These are phyloP conservation scores for Colletotrichum sp. DNA, from an alignment of 2,329 filamentous ascomycete species.

Conservation along the genomic window DNA sequence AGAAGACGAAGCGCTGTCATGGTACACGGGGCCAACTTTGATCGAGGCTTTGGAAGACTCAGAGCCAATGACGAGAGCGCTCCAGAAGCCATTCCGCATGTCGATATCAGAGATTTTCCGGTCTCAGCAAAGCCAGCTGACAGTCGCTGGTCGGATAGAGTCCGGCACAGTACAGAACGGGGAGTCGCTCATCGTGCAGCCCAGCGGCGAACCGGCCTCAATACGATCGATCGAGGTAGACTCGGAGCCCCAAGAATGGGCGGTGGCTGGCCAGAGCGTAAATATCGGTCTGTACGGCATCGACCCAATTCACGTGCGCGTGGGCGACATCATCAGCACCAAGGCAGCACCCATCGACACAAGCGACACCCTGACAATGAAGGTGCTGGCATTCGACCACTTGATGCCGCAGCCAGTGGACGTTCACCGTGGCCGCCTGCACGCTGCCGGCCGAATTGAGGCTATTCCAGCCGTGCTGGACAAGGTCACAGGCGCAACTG, in stretches of 20 bases:
- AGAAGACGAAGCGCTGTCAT: slow-evolving; percentile 63
- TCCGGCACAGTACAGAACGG: slow-evolving; percentile 84
- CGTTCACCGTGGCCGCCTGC: slow-evolving; percentile 83
- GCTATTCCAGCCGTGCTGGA: slow-evolving; percentile 77
- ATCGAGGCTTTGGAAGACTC: slow-evolving; percentile 86
- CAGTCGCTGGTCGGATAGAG: slow-evolving; percentile 85
- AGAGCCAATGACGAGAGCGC: slow-evolving; percentile 71
- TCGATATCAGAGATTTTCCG: slow-evolving; percentile 89
- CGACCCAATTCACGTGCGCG: slow-evolving; percentile 79
- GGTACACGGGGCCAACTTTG: slow-evolving; percentile 83
- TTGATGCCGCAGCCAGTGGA: slow-evolving; percentile 89
- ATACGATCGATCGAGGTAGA: slow-evolving; percentile 85
- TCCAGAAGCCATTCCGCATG: slow-evolving; percentile 83
- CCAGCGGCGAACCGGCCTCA: slow-evolving; percentile 79
- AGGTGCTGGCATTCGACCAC: slow-evolving; percentile 88
- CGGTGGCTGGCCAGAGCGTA: slow-evolving; percentile 88
- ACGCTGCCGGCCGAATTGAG: slow-evolving; percentile 76
- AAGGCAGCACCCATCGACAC: slow-evolving; percentile 71
- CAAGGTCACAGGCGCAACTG: slow-evolving; percentile 74
- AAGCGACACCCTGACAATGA: slow-evolving; percentile 77
- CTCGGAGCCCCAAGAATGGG: slow-evolving; percentile 79
- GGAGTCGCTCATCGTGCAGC: slow-evolving; percentile 80
- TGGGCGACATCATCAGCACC: slow-evolving; percentile 87
- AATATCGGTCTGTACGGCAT: slow-evolving; percentile 85
- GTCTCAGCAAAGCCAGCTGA: slow-evolving; percentile 80